Conservation (phyloP, 1,284 basidiomycete species). For the Moesziomyces parantarcticus region DNA sequence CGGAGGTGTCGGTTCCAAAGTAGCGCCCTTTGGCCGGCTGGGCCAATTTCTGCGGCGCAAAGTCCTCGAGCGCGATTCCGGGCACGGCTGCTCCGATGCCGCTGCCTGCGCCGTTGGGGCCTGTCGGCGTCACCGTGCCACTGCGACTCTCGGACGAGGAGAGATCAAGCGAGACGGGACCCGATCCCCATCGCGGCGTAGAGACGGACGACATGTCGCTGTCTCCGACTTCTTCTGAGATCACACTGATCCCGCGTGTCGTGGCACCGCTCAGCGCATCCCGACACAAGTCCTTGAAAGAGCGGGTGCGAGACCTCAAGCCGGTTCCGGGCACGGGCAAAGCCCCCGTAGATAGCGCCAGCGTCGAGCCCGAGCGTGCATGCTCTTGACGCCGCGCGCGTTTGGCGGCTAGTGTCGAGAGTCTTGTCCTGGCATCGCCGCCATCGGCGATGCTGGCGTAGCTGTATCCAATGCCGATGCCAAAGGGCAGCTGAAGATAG, state of each 20-base stretch:
- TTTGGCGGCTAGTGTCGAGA: conserved; percentile 21
- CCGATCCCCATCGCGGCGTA: conserved; percentile 23
- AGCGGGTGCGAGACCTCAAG: conserved; percentile 30
- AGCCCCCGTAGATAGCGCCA: conserved; percentile 31
- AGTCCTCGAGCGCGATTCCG: conserved; percentile 26
- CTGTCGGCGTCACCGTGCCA: conserved; percentile 31
- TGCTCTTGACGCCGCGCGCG: conserved; percentile 3
- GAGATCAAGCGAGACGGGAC: conserved; percentile 28
- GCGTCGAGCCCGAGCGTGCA: conserved; percentile 5
- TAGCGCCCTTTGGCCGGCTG: conserved; percentile 25
- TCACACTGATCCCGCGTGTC: conserved; percentile 18
- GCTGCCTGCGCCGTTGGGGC: conserved; percentile 5
- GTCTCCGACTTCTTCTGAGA: conserved; percentile 29
- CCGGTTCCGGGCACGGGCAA: conserved; percentile 30
- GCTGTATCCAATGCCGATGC: conserved; percentile 48
- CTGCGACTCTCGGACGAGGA: conserved; percentile 25
- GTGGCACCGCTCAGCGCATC: conserved; percentile 24
- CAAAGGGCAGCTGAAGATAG: conserved; percentile 43
- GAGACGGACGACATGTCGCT: conserved; percentile 27
- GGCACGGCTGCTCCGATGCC: background rate
- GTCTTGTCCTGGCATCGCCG: conserved; percentile 19
- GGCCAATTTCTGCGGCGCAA: conserved; percentile 4
- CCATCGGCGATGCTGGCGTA: conserved; percentile 35
- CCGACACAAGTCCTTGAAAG: conserved; percentile 42
- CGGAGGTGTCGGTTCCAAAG: conserved; percentile 18